Base-by-base conservation (phyloP, 2,329 filamentous ascomycete species). In the Emergomyces africanus region DNA sequence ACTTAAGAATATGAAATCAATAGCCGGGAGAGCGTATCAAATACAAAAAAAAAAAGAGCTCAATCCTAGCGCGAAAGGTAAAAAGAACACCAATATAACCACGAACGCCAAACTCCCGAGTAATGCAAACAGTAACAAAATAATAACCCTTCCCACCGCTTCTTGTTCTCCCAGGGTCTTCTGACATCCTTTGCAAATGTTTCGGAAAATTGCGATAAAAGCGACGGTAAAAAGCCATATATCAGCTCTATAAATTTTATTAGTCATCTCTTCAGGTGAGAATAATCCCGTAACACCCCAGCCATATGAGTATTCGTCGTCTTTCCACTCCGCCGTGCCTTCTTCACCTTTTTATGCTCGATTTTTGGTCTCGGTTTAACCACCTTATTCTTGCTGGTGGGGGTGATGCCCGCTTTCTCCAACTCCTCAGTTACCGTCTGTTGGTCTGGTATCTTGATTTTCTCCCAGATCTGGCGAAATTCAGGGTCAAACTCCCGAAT, bases 221-320 rank as follows among this genome's bases (percentile, higher is more conserved):
- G 23, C 3, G 25, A 30, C 15, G 10, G 23, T 30, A 42, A 39
- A 44, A 46, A 44, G 14, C 15, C 14, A n/a, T 33, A 30, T 12
- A 30, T 46, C 20, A 5, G 9, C 28, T 42, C 39, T 33, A 56
- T 56, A 25, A n/a, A 35, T 57, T n/a, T 28, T 3, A 48, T 28
- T 48, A 49, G 4, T 61, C 59, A 75, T 61, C 72, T 69, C 62
- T 76, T 75, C 37, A 76, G 66, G 60, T 79, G 77, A 12, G 78
- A 80, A 63, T 83, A 91, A 70, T 92, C 88, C 75, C 90, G 86
- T 69, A 95, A 79, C 61, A 95, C 81, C 64, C 86, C 84, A 65
- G 81, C 80, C 90, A 96, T 95, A 71, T 96, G 90, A 33, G 84
- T 84, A 70, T 96, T 96, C 30, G 89, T 95, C 59, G 87, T 85